These are phyloP conservation scores for Syncephalastrum monosporum DNA, from an alignment of 371 early-diverging fungal genomes.

Conservation along the genomic window DNA sequence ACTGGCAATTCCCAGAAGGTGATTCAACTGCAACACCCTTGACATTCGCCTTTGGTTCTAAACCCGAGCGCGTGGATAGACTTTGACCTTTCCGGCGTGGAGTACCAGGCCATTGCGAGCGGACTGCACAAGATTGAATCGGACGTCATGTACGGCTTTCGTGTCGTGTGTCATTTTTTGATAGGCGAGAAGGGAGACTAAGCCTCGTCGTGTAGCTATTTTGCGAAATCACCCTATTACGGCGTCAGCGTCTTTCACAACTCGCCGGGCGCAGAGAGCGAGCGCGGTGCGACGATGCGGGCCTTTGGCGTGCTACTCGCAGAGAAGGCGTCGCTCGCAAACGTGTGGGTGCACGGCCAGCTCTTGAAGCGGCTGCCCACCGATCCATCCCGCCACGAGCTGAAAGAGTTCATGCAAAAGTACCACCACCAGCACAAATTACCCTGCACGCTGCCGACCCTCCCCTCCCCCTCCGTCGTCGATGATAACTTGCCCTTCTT, in stretches of 20 bases:
- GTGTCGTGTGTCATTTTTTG: too few relatives aligned
- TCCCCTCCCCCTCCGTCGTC: not conserved
- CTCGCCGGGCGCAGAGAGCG: constrained; percentile 23
- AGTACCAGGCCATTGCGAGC: constrained; percentile 63
- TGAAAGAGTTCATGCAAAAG: not conserved
- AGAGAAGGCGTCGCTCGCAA: constrained; percentile 45
- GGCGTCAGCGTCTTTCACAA: constrained; percentile 57
- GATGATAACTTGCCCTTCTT: constrained; percentile 30
- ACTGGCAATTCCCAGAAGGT: constrained; percentile 60
- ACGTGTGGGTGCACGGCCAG: constrained; percentile 49
- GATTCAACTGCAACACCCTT: not conserved
- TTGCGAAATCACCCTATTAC: constrained; percentile 39
- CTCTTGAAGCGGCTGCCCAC: constrained; percentile 23
- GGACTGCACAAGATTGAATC: constrained; percentile 54
- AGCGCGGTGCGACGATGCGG: constrained; percentile 59
- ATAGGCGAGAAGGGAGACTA: too few relatives aligned
- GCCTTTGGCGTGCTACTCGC: constrained; percentile 54
- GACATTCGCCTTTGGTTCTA: not conserved
- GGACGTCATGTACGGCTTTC: constrained; percentile 52
- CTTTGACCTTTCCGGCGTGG: constrained; percentile 49
- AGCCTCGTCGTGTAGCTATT: constrained; percentile 38
- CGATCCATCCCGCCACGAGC: not conserved
- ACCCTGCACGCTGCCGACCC: not conserved
- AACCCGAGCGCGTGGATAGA: constrained; percentile 25
- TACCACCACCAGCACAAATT: too few relatives aligned